Evolutionary conservation across 257 asterid species (phyloP), one percentile per base, ranked within the genome.

Genomic region (Solanum bulbocastanum): DNA sequence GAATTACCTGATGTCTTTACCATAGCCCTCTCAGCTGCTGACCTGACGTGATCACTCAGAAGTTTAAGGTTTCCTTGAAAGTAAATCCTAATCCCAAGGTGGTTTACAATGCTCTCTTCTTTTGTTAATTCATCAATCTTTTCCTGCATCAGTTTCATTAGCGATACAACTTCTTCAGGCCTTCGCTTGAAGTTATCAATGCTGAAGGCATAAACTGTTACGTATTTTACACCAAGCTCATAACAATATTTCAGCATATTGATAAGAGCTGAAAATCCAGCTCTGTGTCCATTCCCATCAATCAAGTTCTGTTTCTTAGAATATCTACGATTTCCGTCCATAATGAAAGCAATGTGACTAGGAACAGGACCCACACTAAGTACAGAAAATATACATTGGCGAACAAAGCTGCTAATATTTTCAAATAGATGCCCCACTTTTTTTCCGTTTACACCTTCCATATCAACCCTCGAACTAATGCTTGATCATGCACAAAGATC

Each of bases 241-340:
- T 93, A 96, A 83, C 98, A 95, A 86, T 92, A 95, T 86, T 71
- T 91, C 23, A 96, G 90, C 94, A 95, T 92, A 35, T 92, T 89
- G 92, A 92, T 92, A 46, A 96, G 96, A 68, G 95, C 94, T 36
- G 60, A 30, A 56, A 81, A 94, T 52, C 98, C 98, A 69, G 86
- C 87, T 87, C 85, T 91, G 81, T 96, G 97, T 83, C 98, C 98
- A 33, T 87, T 62, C 62, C 96, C 98, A 72, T 89, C 93, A 89
- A 89, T 81, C 65, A 95, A 86, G 79, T 91, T 92, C 39, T 74
- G 87, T 84, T 90, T 92, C 94, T 93, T 95, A 22, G 98, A 93
- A 56, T 91, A 96, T 87, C 98, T 92, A 84, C 98, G 94, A 84
- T 95, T 96, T 36, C 98, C 98, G 82, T 96, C 98, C 96, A 96